These are phyloP conservation scores for Stephania yunnanensis DNA, from an alignment of 164 flowering plant genomes.

Conservation along the genomic window DNA sequence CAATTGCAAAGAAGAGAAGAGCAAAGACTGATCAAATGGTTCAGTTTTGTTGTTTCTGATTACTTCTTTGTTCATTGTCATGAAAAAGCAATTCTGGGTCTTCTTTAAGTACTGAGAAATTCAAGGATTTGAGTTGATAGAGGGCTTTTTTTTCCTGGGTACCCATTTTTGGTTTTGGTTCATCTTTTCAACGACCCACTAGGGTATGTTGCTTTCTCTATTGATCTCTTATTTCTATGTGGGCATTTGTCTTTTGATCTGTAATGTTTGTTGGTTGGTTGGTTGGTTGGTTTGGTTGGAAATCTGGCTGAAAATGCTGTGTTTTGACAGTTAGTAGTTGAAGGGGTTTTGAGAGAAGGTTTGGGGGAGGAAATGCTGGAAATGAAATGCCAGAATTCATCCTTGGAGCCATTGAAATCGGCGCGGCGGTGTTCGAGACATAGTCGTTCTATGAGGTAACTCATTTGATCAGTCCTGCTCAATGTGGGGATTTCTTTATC, in stretches of 20 bases:
- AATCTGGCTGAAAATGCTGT: constrained; percentile 23
- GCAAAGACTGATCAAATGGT: constrained; percentile 24
- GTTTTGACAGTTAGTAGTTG: constrained; percentile 9
- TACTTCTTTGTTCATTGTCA: background rate
- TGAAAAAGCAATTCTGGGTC: constrained; percentile 8
- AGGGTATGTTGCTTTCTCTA: constrained; percentile 10
- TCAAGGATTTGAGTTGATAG: constrained; percentile 17
- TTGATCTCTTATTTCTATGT: background rate
- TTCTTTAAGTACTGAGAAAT: constrained; percentile 17
- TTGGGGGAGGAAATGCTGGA: constrained; percentile 21
- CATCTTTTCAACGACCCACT: constrained; percentile 25
- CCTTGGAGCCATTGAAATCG: constrained; percentile 27
- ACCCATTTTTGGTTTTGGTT: constrained; percentile 20
- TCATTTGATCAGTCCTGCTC: background rate
- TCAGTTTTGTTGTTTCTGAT: constrained; percentile 7
- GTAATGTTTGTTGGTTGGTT: background rate
- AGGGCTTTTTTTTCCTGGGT: constrained; percentile 7
- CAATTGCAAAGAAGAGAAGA: background rate
- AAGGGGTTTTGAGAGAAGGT: constrained; percentile 19
- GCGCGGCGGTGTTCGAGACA: constrained; percentile 36
- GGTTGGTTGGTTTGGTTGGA: background rate
- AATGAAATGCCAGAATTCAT: constrained; percentile 25
- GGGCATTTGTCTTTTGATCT: constrained; percentile 1
- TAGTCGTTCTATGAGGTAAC: constrained; percentile 41
- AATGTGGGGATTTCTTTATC: background rate